These are phyloP conservation scores for Euphorbia schlechtendalii DNA, from an alignment of 441 rosid genomes.

Conservation along the genomic window DNA sequence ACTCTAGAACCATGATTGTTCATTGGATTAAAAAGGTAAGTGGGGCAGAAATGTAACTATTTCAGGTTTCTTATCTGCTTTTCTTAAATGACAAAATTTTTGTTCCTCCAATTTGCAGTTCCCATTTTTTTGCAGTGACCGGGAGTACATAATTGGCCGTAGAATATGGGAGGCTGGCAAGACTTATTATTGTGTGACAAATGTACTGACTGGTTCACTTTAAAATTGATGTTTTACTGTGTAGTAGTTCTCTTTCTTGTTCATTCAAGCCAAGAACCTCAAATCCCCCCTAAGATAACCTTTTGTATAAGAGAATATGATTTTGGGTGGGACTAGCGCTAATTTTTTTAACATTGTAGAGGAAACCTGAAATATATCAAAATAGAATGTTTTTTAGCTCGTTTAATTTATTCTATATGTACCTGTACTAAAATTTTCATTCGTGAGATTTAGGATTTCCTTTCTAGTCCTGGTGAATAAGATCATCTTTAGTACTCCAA, in stretches of 20 bases:
- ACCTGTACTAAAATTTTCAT: not conserved
- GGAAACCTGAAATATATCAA: not conserved
- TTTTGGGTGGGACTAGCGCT: not conserved
- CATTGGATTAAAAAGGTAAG: constrained; percentile 85
- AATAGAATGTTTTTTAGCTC: no score
- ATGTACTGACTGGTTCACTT: constrained; percentile 38
- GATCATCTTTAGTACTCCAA: not conserved
- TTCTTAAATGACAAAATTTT: constrained; percentile 17
- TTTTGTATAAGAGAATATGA: not conserved
- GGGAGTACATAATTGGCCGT: constrained; percentile 80
- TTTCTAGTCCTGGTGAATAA: not conserved
- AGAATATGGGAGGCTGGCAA: constrained; percentile 90
- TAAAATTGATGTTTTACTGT: not conserved
- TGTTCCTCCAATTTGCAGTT: constrained; percentile 48
- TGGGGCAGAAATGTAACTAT: constrained; percentile 8
- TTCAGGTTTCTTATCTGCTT: constrained; percentile 6
- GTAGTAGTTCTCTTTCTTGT: not conserved
- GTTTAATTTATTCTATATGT: not conserved
- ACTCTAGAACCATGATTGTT: constrained; percentile 55
- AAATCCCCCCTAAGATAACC: no score
- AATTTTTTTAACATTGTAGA: not conserved
- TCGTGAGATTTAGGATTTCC: not conserved
- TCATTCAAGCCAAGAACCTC: not conserved
- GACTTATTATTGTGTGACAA: constrained; percentile 72
- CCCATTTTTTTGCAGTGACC: constrained; percentile 80